Percentiles rank a stretch among this genome's conserved stretches.
These are phyloP conservation scores for Dendrocalamus latiflorus DNA, from an alignment of 202 grass and related monocot species.

Conservation along the genomic window DNA sequence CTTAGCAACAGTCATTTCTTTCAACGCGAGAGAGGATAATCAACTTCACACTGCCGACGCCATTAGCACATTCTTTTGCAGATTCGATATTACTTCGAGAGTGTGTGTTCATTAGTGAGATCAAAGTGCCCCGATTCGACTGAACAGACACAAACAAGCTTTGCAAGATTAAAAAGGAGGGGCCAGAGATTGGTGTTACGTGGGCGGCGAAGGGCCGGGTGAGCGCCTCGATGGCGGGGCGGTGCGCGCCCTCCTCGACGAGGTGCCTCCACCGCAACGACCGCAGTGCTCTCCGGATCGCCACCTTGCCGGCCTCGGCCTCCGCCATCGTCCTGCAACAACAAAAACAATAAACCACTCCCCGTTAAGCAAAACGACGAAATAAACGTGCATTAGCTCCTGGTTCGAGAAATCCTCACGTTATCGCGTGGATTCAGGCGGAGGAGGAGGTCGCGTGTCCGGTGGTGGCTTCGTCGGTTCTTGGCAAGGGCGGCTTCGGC, in stretches of 20 bases:
- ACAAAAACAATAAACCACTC: conserved; percentile 2
- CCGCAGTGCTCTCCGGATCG: conserved; percentile 46
- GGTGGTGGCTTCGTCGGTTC: conserved; percentile 13
- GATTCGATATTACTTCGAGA: neutral
- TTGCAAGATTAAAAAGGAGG: neutral
- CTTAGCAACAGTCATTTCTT: neutral
- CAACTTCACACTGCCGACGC: neutral
- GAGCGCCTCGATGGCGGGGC: conserved; percentile 70
- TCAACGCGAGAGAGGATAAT: neutral
- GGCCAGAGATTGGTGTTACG: conserved; percentile 27
- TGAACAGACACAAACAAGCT: neutral
- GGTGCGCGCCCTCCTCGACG: conserved; percentile 74
- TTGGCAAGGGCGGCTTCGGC: neutral
- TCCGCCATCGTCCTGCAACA: conserved; percentile 59
- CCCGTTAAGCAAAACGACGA: conserved; percentile 6
- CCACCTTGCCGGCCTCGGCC: conserved; percentile 48
- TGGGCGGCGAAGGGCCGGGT: conserved; percentile 66
- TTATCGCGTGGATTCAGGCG: neutral
- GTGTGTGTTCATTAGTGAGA: neutral
- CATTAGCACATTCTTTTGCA: conserved; percentile 1
- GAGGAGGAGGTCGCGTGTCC: neutral
- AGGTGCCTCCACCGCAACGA: conserved; percentile 57
- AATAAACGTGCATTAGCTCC: neutral
- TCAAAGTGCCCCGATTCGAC: neutral
- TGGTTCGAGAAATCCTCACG: neutral